Conservation (phyloP, 805 yeast genomes). For the Saturnispora besseyi region DNA sequence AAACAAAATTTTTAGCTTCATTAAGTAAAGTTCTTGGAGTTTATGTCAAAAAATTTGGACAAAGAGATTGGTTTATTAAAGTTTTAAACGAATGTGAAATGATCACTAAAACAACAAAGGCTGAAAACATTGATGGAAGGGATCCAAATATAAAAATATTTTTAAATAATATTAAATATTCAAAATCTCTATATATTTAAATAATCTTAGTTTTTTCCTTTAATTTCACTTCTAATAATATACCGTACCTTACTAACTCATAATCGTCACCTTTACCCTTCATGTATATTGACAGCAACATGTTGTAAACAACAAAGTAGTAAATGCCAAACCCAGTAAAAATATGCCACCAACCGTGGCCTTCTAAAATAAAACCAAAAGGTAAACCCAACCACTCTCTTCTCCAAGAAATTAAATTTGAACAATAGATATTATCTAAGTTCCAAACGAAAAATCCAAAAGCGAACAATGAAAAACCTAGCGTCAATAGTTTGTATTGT, state of each 20-base stretch:
- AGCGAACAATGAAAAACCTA: constrained; percentile 38
- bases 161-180: constrained; percentile 8
- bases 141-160: constrained; percentile 5
- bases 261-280: constrained; percentile 48
- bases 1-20: constrained; percentile 7
- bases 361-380: constrained; percentile 74
- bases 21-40: constrained; percentile 11
- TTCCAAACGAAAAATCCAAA: constrained; percentile 84
- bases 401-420: constrained; percentile 46
- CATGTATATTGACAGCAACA: constrained; percentile 62
- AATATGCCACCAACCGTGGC: constrained; percentile 98
- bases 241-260: constrained; percentile 49
- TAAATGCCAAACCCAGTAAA: constrained; percentile 84
- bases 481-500: constrained; percentile 22
- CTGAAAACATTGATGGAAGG: background rate
- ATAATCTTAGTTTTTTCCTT: constrained; percentile 1
- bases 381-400: constrained; percentile 64
- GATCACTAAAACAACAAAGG: background rate
- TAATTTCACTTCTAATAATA: constrained; percentile 39
- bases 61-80: constrained; percentile 8
- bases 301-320: constrained; percentile 70
- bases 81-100: constrained; percentile 4
- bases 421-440: constrained; percentile 74
- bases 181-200: background rate
- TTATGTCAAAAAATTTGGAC: background rate